Percentiles rank a stretch among this genome's conserved stretches.
phyloP scores from a whole-genome alignment of 805 yeast species.

The Starmerella tilneyi region DNA sequence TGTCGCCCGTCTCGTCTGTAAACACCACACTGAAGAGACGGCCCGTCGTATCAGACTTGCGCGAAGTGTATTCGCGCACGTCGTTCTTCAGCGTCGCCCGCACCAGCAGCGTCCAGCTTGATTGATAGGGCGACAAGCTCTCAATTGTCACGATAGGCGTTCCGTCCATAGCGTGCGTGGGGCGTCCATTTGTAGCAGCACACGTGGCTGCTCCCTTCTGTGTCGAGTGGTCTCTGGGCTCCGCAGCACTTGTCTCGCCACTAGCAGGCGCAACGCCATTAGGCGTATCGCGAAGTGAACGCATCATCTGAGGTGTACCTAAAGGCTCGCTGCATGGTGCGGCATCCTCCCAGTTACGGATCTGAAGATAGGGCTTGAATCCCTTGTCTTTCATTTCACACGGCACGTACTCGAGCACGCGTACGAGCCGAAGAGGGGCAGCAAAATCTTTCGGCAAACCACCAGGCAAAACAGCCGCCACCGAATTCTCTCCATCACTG shows the following conservation, averaged over 20 bases:
- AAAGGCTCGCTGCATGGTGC: conserved; percentile 6
- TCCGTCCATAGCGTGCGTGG: conserved; percentile 3
- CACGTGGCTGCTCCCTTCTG: not conserved
- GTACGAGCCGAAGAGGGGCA: conserved; percentile 11
- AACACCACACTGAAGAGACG: conserved; percentile 79
- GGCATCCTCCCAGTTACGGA: conserved; percentile 8
- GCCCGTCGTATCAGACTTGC: conserved; percentile 49
- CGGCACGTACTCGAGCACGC: conserved; percentile 5
- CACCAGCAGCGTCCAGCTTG: conserved; percentile 85
- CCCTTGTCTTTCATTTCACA: conserved; percentile 6
- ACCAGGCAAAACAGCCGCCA: conserved; percentile 5
- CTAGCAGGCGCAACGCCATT: not conserved
- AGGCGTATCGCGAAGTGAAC: not conserved
- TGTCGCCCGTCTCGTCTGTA: conserved; percentile 90
- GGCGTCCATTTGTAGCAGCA: conserved; percentile 3
- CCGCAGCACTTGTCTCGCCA: not conserved
- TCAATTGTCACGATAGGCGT: conserved; percentile 18
- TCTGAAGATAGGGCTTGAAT: conserved; percentile 5
- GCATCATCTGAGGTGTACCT: conserved; percentile 8
- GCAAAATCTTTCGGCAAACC: conserved; percentile 4
- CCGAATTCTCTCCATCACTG: conserved; percentile 11
- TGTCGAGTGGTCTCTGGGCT: conserved; percentile 5
- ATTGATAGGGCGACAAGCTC: conserved; percentile 72
- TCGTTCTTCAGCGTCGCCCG: conserved; percentile 83
- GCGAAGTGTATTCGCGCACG: conserved; percentile 66